Conservation (phyloP, 2,329 filamentous ascomycete genomes). For the Tothia fuscella region DNA sequence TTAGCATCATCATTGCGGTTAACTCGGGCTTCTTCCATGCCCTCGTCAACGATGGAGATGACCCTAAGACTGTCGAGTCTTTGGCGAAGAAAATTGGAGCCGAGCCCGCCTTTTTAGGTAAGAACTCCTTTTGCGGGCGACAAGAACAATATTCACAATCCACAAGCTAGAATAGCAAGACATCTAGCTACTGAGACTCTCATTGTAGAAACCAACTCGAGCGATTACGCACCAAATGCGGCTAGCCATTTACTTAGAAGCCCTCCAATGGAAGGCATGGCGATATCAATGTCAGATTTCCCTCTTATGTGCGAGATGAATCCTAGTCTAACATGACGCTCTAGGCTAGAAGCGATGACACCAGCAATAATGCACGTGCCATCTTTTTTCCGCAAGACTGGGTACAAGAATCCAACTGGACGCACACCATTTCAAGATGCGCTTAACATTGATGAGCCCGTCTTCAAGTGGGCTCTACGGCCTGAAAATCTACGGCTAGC, state of each 20-base stretch:
- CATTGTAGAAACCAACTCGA: not conserved
- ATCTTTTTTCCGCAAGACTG: constrained; percentile 1
- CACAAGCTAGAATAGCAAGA: not conserved
- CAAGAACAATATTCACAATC: not conserved
- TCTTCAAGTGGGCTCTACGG: not conserved
- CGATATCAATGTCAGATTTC: not conserved
- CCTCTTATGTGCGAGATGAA: too few relatives aligned
- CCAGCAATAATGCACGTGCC: not conserved
- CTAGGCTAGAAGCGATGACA: too few relatives aligned
- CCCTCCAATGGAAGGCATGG: not conserved
- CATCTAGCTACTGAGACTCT: not conserved
- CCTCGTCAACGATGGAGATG: not conserved
- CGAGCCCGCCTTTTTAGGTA: not conserved
- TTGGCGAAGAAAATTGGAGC: not conserved
- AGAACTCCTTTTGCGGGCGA: not conserved
- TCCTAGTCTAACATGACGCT: too few relatives aligned
- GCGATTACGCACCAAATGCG: not conserved
- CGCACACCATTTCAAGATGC: not conserved
- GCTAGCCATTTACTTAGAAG: not conserved
- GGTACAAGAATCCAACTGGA: not conserved
- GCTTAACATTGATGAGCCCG: not conserved
- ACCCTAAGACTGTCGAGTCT: too few relatives aligned
- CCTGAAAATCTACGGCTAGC: not conserved
- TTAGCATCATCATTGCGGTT: not conserved
- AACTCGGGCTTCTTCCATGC: not conserved